phyloP scores from a whole-genome alignment of 345 rosid genomes.

The Xanthoceras sorbifolium region DNA sequence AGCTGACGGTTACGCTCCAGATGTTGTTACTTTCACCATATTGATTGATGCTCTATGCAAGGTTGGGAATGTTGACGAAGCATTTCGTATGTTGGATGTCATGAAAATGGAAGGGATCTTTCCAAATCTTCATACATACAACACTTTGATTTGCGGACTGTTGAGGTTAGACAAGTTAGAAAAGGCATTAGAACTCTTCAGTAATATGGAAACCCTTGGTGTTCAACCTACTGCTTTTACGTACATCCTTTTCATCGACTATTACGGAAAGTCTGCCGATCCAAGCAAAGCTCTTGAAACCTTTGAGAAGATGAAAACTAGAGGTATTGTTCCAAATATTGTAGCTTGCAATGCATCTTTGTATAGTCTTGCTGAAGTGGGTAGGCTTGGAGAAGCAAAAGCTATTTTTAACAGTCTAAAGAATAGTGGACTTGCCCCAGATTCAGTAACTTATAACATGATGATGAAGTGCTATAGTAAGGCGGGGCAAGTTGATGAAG shows the following conservation, averaged over 20 bases:
- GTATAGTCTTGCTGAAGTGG: constrained; percentile 70
- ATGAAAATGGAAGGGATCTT: constrained; percentile 60
- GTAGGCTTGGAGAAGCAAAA: constrained; percentile 72
- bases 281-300: constrained; percentile 66
- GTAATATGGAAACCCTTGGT: constrained; percentile 60
- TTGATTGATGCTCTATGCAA: constrained; percentile 75
- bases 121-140: constrained; percentile 88
- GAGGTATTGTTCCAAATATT: constrained; percentile 79
- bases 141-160: constrained; percentile 74
- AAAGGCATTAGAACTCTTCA: constrained; percentile 64
- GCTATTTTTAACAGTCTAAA: constrained; percentile 64
- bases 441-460: constrained; percentile 91
- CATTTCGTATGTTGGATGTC: constrained; percentile 59
- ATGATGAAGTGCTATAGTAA: constrained; percentile 93
- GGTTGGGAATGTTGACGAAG: constrained; percentile 59
- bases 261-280: constrained; percentile 81
- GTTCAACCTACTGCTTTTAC: constrained; percentile 75
- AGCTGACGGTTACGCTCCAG: constrained; percentile 77
- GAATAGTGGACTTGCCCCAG: constrained; percentile 64
- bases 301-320: constrained; percentile 72
- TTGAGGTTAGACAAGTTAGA: constrained; percentile 57
- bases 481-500: constrained; percentile 75
- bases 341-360: constrained; percentile 89
- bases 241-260: constrained; percentile 80
- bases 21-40: constrained; percentile 79